Base-by-base conservation (phyloP, 345 rosid genomes). In the Salix caprea region DNA sequence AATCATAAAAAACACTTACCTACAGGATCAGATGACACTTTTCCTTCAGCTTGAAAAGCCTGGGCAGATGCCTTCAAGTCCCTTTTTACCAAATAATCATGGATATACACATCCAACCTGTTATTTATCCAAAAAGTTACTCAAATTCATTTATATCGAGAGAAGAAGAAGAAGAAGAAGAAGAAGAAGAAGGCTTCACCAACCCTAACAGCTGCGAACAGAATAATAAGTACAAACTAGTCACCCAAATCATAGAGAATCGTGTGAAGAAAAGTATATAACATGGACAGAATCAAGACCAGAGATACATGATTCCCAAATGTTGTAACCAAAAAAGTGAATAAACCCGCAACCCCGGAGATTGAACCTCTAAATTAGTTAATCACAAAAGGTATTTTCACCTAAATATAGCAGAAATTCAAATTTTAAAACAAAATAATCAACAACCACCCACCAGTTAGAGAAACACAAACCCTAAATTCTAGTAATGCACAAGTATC, bases 41-140 rank as follows among this genome's bases (percentile, higher is more conserved):
- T 93, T 62, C 98, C 98, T 88, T 93, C 99, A 42, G 94, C 90
- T 84, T 91, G 98, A 84, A 96, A 96, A 78, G 99, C 97, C 87
- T 92, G 97, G 73, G 99, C 99, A 74, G 98, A 89, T 74, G 94
- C 94, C 89, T 96, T 96, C 76, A 96, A 81, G 78, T 93, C 99
- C 76, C 98, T 87, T 86, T 96, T 96, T 42, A 96, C 97, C 61
- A 96, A 83, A 83, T 96, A 96, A 87, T 96, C 99, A 75, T 96
- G 89, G 86, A 96, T 96, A 79, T 96, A 96, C 65, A 96, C 99
- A 86, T 96, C 99, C 71, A 96, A 84, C 99, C 98, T 96, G 89
- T 79, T 52, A 66, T 76, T 37, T 15, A 64, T 54, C 73, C 30
- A 50, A 26, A 36, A 75, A 34, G 48, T 11, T 62, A 78, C 56